These are phyloP conservation scores for Aspergillus fischeri DNA, from an alignment of 2,329 filamentous ascomycete species.

Conservation along the genomic window DNA sequence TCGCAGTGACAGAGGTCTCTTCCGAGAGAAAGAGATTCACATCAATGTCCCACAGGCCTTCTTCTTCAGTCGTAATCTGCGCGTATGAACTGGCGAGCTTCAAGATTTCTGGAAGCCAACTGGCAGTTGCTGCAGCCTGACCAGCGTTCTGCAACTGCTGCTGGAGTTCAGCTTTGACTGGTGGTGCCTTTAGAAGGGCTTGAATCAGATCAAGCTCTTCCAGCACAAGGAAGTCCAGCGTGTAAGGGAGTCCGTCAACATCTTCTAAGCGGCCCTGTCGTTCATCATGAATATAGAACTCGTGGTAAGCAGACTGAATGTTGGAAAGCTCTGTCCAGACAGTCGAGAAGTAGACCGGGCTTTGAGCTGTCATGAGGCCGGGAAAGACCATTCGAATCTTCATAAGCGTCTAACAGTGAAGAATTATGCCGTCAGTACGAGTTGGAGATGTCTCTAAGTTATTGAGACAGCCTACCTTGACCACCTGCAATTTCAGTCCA, in stretches of 20 bases:
- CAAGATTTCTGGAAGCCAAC: constrained; percentile 86
- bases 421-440: constrained; percentile 9
- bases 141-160: constrained; percentile 64
- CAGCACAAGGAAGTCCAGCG: constrained; percentile 84
- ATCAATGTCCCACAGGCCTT: constrained; percentile 94
- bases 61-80: constrained; percentile 87
- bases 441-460: background rate
- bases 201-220: constrained; percentile 96
- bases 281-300: constrained; percentile 81
- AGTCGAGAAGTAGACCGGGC: constrained; percentile 74
- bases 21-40: constrained; percentile 93
- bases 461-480: constrained; percentile 56
- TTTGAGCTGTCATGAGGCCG: constrained; percentile 75
- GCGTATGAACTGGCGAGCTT: constrained; percentile 79
- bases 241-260: constrained; percentile 86
- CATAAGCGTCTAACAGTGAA: constrained; percentile 64
- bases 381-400: constrained; percentile 84
- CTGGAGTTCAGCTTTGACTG: constrained; percentile 85
- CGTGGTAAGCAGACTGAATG: constrained; percentile 68
- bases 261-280: constrained; percentile 86
- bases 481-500: constrained; percentile 86
- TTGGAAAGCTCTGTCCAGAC: constrained; percentile 83
- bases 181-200: constrained; percentile 79
- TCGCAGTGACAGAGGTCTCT: constrained; percentile 89
- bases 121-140: constrained; percentile 58